Base-by-base conservation (phyloP, 2,329 filamentous ascomycete genomes). In the Talaromyces sp. region DNA sequence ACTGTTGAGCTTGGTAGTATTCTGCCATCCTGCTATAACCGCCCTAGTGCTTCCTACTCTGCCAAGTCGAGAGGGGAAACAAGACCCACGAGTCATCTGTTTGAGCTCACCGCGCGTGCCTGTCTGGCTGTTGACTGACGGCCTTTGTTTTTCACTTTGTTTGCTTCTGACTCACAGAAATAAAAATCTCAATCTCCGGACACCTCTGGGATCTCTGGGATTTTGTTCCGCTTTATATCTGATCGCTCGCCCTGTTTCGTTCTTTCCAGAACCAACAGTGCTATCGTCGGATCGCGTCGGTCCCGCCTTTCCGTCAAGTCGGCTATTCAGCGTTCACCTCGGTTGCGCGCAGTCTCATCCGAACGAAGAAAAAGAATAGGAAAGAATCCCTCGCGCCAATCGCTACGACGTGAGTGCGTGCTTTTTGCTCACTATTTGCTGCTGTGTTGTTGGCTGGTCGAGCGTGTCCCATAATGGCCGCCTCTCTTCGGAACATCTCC, bases 401-500 rank as follows among this genome's bases (percentile, higher is more conserved):
- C 44, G 44, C 44, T 23, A 8, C 44, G 44, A 10, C 8, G 8
- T 12, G 33, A 36, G 7, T 27, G n/a, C 23, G 44, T 27, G 18
- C 10, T 40, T 40, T 6, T 36, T 16, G 14, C 34, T 36, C 5
- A 36, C 14, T 14, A 23, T 23, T 23, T 12, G 36, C 36, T 40
- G 36, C 16, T 40, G 16, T 40, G 14, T 40, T 40, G 36, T 40
- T n/a, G 36, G 36, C 16, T 40, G 36, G 18, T 5, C 18, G 44
- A 2, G 40, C 18, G 40, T 44, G 16, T 36, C 31, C 54, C 14
- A 36, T 23, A 14, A 28, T 56, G 34, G 14, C 18, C 7, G 31
- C 18, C 42, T n/a, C 23, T 47, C 59, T 36, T 59, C 55, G 54
- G 55, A 58, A 33, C 56, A 44, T 31, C 42, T 62, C 47, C 42